phyloP scores from a whole-genome alignment of 352 stramenopile genomes.

The Hyaloperonospora brassicae region DNA sequence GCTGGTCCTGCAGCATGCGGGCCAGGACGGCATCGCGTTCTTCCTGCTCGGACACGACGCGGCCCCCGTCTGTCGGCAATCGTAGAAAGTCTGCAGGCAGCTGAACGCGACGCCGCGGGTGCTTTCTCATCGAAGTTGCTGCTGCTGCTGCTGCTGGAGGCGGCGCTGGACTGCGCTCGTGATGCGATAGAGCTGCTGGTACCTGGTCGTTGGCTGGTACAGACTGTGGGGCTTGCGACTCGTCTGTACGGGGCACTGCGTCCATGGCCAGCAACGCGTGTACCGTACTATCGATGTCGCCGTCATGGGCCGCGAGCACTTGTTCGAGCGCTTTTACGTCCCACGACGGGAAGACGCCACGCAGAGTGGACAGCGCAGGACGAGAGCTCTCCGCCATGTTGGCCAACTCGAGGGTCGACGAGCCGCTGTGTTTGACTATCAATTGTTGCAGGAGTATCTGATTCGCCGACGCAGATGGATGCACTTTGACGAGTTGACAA shows the following conservation, averaged over 20 bases:
- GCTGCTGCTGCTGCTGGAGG: no score
- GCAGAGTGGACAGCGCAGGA: constrained; percentile 53
- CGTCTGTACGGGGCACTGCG: constrained; percentile 7
- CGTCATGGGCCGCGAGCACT: constrained; percentile 57
- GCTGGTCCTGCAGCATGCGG: constrained; percentile 78
- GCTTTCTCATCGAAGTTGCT: constrained; percentile 11
- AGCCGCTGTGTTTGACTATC: constrained; percentile 9
- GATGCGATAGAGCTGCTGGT: constrained; percentile 4
- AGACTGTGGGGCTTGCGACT: not conserved
- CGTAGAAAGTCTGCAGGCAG: constrained; percentile 70
- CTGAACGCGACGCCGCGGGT: constrained; percentile 22
- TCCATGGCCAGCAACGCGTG: constrained; percentile 73
- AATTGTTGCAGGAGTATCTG: constrained; percentile 1
- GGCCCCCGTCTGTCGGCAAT: constrained; percentile 29
- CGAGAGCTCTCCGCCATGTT: constrained; percentile 54
- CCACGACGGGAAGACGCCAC: constrained; percentile 71
- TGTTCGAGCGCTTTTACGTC: constrained; percentile 50
- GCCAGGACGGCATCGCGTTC: constrained; percentile 61
- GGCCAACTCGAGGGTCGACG: constrained; percentile 9
- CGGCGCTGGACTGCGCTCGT: constrained; percentile 9
- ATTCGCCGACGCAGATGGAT: no score
- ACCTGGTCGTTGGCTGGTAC: constrained; percentile 14
- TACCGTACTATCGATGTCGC: constrained; percentile 65
- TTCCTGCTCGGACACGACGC: constrained; percentile 52
- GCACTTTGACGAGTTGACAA: no score